Evolutionary conservation across 1,284 basidiomycete species (phyloP), one percentile per base, ranked within the genome.

Genomic region (Cryptococcus sp.): DNA sequence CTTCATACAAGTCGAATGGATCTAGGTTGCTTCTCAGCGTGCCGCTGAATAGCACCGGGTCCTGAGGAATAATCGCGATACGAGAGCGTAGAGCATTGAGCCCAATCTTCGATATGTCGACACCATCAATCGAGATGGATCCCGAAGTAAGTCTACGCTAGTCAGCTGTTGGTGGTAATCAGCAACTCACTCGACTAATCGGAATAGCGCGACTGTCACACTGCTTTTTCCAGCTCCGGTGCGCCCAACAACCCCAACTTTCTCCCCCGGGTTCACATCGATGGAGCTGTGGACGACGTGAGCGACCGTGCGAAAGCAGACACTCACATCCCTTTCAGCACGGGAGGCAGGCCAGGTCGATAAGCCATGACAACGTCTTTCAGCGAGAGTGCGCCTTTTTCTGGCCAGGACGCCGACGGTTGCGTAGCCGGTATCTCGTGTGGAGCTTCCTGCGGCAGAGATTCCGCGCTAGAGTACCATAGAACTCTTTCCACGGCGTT

Each of bases 401-500:
- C 35, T 5, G 75, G 77, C 79, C 76, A 79, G 3, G 80, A 72
- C 3, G 76, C 58, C 3, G 81, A 72, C 2, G 87, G 87, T 58
- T 83, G 82, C 25, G 74, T 79, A n/a, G 82, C 82, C 5, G 79
- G 72, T 16, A 85, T 81, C 60, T 86, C 84, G 63, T 87, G 83
- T 0, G 85, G 80, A 1, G 84, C 83, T 68, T 90, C 88, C 70
- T 87, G 86, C n/a, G 83, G 81, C 25, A 82, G 62, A 50, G 82
- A 80, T 39, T 79, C 78, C 52, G 81, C 81, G 47, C 83, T 85
- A 2, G 71, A 62, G 71, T 89, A 90, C 63, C 86, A 83, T 3
- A 86, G 76, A 4, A 89, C 82, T 67, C 87, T 78, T 76, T 91
- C 88, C 1, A 89, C 87, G 2, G 86, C 83, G 70, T 88, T 89